phyloP scores from a whole-genome alignment of 2,329 filamentous ascomycete genomes.

The Coleophoma crateriformis region DNA sequence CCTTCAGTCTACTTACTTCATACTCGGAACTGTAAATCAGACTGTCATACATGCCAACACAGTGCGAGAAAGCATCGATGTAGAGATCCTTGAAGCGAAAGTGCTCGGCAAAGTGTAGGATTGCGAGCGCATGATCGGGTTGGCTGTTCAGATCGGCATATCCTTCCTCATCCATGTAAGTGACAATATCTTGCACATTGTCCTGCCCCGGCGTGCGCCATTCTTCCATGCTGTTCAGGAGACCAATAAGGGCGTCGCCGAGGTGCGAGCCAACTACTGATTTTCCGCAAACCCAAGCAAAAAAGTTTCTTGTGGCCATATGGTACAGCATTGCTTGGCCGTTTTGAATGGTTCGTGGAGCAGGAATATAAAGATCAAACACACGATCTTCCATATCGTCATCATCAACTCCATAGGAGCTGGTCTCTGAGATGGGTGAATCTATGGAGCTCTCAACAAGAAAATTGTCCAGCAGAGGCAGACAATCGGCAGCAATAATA shows the following conservation, averaged over 20 bases:
- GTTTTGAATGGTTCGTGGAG: conserved; percentile 47
- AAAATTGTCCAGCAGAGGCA: conserved; percentile 52
- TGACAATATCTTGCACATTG: conserved; percentile 55
- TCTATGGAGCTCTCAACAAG: conserved; percentile 22
- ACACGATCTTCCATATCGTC: conserved; percentile 10
- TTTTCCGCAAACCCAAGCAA: conserved; percentile 62
- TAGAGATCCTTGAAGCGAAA: conserved; percentile 61
- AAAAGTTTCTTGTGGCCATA: conserved; percentile 67
- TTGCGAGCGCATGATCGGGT: conserved; percentile 62
- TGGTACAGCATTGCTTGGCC: conserved; percentile 57
- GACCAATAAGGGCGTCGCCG: conserved; percentile 54
- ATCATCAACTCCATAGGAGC: conserved; percentile 4
- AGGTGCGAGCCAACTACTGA: conserved; percentile 65
- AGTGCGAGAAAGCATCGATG: conserved; percentile 70
- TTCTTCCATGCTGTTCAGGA: conserved; percentile 61
- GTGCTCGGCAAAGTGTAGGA: conserved; percentile 62
- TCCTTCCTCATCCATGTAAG: conserved; percentile 63
- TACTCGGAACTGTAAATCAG: conserved; percentile 54
- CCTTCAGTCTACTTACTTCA: conserved; percentile 38
- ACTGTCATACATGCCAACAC: conserved; percentile 68
- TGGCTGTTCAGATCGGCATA: conserved; percentile 63
- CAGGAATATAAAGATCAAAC: conserved; percentile 64
- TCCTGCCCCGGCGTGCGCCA: conserved; percentile 49
- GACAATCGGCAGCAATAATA: conserved; percentile 52
- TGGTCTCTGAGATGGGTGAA: conserved; percentile 7